Evolutionary conservation across 768 basidiomycete genomes (phyloP), one percentile per base, ranked within the genome.

Genomic region (Tricholoma hemisulphureum): DNA sequence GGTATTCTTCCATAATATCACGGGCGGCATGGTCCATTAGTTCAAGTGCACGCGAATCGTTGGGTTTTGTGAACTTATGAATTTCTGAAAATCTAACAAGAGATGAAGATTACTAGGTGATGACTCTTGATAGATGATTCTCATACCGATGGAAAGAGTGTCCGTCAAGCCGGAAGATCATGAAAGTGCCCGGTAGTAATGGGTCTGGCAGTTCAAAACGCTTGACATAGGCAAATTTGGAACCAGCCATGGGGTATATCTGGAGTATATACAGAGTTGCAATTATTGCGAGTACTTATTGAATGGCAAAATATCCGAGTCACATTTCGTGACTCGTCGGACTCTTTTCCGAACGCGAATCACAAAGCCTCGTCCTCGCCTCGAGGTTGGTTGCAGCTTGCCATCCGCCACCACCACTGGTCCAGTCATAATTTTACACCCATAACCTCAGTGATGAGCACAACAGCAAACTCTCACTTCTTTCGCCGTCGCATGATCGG

Each of bases 21-120:
- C 76, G 79, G 0, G 97, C 97, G 2, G 95, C 93, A 56, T 84
- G 82, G 67, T 99, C 95, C 95, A 98, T 98, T 43, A 99, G 82
- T 59, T 85, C 70, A 6, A 99, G 78, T 0, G 94, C 97, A 11
- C 89, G 83, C 51, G 80, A 71, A 72, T 99, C 97, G 71, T 98
- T 99, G 1, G 97, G 97, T 66, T 98, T 99, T 6, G 73, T 69
- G 67, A 98, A 98, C 0, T 68, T 69, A 66, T 99, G 95, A 23
- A 78, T 77, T 13, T 92, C 90, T 1, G 95, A 89, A 68, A 99
- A 93, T 49, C 94, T 96, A 63, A 35, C 11, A 49, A n/a, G 14
- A 32, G 14, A 43, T 23, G 57, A 60, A 28, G 5, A 53, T n/a
- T n/a, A n/a, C 29, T 43, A 37, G 45, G 45, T 55, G 3, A 43